Conservation (phyloP, 805 yeast species). For the Candida yuanshanica region DNA sequence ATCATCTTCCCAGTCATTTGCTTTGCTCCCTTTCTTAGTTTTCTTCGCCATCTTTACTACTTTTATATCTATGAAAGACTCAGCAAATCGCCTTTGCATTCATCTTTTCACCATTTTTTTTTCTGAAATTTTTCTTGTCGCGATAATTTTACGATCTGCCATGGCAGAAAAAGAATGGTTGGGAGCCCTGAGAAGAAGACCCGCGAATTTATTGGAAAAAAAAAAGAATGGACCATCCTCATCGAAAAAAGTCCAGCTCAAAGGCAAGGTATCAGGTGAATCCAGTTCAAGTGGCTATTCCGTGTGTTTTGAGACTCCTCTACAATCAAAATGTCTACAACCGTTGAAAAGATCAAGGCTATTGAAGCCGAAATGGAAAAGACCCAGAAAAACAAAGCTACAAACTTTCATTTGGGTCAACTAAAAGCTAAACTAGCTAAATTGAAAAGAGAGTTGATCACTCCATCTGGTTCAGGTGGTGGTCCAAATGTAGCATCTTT, state of each 20-base stretch:
- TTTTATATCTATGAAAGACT: neutral
- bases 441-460: slow-evolving; percentile 83
- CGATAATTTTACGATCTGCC: neutral
- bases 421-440: slow-evolving; percentile 95
- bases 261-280: neutral
- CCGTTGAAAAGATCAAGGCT: slow-evolving; percentile 23
- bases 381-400: slow-evolving; percentile 97
- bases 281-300: neutral
- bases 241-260: neutral
- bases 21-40: slow-evolving; percentile 59
- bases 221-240: neutral
- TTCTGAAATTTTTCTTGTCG: slow-evolving; percentile 9
- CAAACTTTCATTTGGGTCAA: slow-evolving; percentile 96
- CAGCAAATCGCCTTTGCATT: neutral
- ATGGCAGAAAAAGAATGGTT: neutral
- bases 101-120: neutral
- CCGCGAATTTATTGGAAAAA: neutral
- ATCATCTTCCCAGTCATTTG: slow-evolving; percentile 80
- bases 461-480: slow-evolving; percentile 69
- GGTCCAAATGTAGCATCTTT: slow-evolving; percentile 94
- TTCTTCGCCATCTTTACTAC: slow-evolving; percentile 32
- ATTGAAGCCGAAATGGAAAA: slow-evolving; percentile 82
- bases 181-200: too few relatives aligned
- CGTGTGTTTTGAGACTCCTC: neutral
- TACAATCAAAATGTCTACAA: slow-evolving; percentile 17